Conservation (phyloP, 352 stramenopile species). For the Thalassiosira mediterranea region DNA sequence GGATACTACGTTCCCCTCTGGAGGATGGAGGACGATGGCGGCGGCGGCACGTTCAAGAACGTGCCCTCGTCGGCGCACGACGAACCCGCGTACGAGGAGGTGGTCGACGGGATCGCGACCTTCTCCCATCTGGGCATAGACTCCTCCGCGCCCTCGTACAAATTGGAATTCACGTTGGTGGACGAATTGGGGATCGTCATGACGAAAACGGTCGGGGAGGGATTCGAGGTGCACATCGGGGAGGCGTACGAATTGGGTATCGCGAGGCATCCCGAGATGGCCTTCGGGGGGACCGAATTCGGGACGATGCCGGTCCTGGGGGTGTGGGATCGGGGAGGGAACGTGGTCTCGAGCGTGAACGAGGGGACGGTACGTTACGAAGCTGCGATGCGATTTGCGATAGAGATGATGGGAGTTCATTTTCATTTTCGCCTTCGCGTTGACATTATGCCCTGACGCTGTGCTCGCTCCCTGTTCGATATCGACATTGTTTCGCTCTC, state of each 20-base stretch:
- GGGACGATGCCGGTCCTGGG: conserved; percentile 50
- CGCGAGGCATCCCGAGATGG: conserved; percentile 50
- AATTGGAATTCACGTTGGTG: conserved; percentile 58
- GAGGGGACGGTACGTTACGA: conserved; percentile 44
- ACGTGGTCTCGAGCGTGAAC: conserved; percentile 52
- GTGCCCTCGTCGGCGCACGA: neutral
- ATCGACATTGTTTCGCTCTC: no score
- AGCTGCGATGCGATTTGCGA: neutral
- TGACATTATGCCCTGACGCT: no score
- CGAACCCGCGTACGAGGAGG: neutral
- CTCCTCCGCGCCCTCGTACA: conserved; percentile 43
- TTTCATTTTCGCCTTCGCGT: no score
- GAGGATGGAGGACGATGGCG: no score
- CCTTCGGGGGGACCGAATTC: conserved; percentile 56
- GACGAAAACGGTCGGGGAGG: conserved; percentile 30
- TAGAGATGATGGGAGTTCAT: neutral
- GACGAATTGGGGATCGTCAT: conserved; percentile 57
- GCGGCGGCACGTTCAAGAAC: conserved; percentile 1
- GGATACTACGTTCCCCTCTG: no score
- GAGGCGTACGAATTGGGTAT: conserved; percentile 49
- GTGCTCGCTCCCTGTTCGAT: no score
- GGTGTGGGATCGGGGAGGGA: conserved; percentile 63
- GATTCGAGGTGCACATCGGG: conserved; percentile 55
- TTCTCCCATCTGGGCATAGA: conserved; percentile 61
- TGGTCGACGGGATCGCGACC: conserved; percentile 27